Conservation (phyloP, 495 filamentous ascomycete species). For the Penicillium silybi region DNA sequence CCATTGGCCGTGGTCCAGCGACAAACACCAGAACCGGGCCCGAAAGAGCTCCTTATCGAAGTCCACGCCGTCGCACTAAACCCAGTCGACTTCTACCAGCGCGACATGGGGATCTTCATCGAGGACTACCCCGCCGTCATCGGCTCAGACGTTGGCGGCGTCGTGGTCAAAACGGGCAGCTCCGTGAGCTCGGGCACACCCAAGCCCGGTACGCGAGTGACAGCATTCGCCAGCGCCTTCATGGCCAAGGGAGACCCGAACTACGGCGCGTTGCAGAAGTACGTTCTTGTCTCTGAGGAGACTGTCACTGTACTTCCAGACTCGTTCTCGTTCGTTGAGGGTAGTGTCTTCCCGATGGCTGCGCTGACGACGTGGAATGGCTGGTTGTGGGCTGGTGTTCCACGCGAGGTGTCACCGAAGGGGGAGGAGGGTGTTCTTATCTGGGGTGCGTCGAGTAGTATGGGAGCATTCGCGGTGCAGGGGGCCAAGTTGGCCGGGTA, state of each 20-base stretch:
- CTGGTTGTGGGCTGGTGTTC: slow-evolving; percentile 11
- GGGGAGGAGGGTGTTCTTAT: slow-evolving; percentile 19
- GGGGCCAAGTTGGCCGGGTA: slow-evolving; percentile 17
- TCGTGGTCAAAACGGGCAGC: slow-evolving; percentile 31
- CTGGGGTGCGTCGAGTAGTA: slow-evolving; percentile 47
- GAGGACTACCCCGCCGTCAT: slow-evolving; percentile 36
- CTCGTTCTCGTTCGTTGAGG: slow-evolving; percentile 7
- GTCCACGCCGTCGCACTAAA: slow-evolving; percentile 47
- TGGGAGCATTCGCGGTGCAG: slow-evolving; percentile 31
- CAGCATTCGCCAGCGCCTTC: slow-evolving; percentile 29
- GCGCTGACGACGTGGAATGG: slow-evolving; percentile 7
- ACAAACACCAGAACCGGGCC: slow-evolving; percentile 11
- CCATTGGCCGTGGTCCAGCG: slow-evolving; percentile 8
- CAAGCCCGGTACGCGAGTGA: slow-evolving; percentile 29
- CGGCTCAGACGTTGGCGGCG: slow-evolving; percentile 40
- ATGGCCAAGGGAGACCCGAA: slow-evolving; percentile 20
- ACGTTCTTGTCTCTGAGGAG: slow-evolving; percentile 11
- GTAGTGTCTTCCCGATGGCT: slow-evolving; percentile 13
- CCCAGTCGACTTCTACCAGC: slow-evolving; percentile 35
- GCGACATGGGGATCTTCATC: slow-evolving; percentile 27
- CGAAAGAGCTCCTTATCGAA: slow-evolving; percentile 36
- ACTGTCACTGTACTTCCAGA: slow-evolving; percentile 10
- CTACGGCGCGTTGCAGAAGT: slow-evolving; percentile 43
- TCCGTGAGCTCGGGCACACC: slow-evolving; percentile 22
- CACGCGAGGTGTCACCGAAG: neutral